A percentile compares a stretch with the other conserved stretches of the same genome.
Evolutionary conservation across 2,329 filamentous ascomycete genomes (phyloP).

Genomic region (Microdochium nivale): DNA sequence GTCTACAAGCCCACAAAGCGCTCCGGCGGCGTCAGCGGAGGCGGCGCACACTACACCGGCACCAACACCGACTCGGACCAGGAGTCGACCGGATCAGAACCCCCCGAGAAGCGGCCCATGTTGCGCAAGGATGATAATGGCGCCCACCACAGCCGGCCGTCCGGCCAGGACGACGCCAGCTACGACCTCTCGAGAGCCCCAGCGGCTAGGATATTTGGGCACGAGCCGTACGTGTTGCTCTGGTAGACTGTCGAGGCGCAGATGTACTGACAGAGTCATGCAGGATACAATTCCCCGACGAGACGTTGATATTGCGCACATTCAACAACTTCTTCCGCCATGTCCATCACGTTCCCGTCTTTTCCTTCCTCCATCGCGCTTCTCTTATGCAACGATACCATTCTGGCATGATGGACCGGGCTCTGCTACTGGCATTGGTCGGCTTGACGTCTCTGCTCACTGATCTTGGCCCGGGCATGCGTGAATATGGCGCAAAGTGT

Average conservation of each 20-base stretch:
- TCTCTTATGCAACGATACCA: constrained; percentile 52
- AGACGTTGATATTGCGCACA: constrained; percentile 40
- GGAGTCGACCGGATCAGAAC: constrained; percentile 22
- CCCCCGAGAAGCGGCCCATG: constrained; percentile 21
- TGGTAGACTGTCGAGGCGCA: constrained; percentile 8
- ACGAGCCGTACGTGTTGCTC: constrained; percentile 13
- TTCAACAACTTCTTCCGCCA: constrained; percentile 51
- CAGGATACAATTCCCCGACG: constrained; percentile 32
- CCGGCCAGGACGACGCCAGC: constrained; percentile 15
- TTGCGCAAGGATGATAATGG: constrained; percentile 19
- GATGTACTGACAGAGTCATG: constrained; percentile 12
- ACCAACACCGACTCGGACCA: constrained; percentile 20
- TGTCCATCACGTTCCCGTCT: constrained; percentile 50
- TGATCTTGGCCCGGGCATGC: constrained; percentile 42
- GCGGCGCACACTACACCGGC: constrained; percentile 10
- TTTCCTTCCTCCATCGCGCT: constrained; percentile 49
- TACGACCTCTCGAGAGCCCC: constrained; percentile 9
- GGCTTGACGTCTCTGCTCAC: constrained; percentile 48
- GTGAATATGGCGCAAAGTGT: constrained; percentile 43
- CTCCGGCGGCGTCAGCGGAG: constrained; percentile 15
- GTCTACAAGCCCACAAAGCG: constrained; percentile 35
- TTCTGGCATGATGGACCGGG: constrained; percentile 44
- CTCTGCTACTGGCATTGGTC: constrained; percentile 43
- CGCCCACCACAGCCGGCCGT: constrained; percentile 19
- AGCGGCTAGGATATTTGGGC: constrained; percentile 8